Conservation (phyloP, 371 early-diverging fungal genomes). For the Gilbertella persicaria region DNA sequence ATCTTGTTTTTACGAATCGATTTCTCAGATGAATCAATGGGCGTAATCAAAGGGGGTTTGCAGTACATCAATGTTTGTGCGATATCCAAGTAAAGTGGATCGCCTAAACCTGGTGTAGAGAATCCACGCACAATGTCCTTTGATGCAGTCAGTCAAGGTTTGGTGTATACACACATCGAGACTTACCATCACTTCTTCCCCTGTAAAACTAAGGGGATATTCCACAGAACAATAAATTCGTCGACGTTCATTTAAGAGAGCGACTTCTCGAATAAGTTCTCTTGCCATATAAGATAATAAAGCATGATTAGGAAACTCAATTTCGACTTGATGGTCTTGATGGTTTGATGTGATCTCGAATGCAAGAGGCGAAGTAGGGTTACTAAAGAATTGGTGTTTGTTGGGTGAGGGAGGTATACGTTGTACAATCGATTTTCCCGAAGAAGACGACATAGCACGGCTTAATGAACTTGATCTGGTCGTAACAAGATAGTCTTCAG, state of each 20-base stretch:
- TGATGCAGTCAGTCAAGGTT: background rate
- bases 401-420: constrained; percentile 7
- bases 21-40: constrained; percentile 45
- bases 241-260: constrained; percentile 29
- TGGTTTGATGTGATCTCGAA: constrained; percentile 1
- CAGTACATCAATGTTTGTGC: constrained; percentile 37
- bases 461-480: constrained; percentile 37
- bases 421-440: constrained; percentile 21
- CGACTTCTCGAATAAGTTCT: constrained; percentile 28
- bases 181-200: constrained; percentile 47
- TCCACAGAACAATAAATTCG: constrained; percentile 41
- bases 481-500: constrained; percentile 28
- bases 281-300: constrained; percentile 36
- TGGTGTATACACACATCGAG: background rate
- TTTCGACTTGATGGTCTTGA: background rate
- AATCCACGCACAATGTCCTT: constrained; percentile 40
- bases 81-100: constrained; percentile 26
- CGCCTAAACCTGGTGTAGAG: constrained; percentile 22
- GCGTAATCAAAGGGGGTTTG: constrained; percentile 35
- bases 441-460: constrained; percentile 17
- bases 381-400: constrained; percentile 9
- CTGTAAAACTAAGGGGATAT: constrained; percentile 47
- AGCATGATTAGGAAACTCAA: constrained; percentile 29
- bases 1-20: constrained; percentile 39
- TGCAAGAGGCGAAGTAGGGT: constrained; percentile 26